Evolutionary conservation across 768 basidiomycete species (phyloP), one percentile per base, ranked within the genome.

Genomic region (Brasilioporus rufonigricans): DNA sequence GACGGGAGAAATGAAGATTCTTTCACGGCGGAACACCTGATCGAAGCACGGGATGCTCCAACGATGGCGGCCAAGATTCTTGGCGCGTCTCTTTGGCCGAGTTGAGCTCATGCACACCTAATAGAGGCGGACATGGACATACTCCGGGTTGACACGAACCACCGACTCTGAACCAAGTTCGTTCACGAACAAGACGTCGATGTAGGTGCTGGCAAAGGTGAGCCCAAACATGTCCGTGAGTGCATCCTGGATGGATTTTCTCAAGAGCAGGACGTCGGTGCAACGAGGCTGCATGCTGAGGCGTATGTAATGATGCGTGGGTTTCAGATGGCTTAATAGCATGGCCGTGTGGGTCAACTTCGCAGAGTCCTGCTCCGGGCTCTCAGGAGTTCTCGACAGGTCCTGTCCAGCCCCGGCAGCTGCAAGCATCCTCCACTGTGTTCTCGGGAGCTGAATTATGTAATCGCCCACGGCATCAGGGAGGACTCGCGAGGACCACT

Each of bases 171-270:
- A 56, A 1, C 61, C 69, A 6, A 36, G 41, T 45, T 63, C 69
- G 48, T 59, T 44, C 10, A 84, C 60, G 76, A 80, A 83, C 18
- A 89, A 69, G 11, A 89, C 66, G 60, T 89, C 87, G 31, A 88
- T 54, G 55, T 84, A 79, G 2, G 74, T 76, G 44, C 76, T 73
- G 1, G 84, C 76, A 10, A 71, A 71, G 4, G 80, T 79, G 38
- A 77, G 55, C 4, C 87, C 86, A 58, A 86, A 85, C 10, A 76
- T 71, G 61, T 82, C 79, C 9, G 71, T 50, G 38, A 88, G 70
- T 0, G 79, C 75, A 27, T 84, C 80, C 61, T 85, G 82, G 21
- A 89, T 64, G 3, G 74, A 54, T 65, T 82, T 85, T 19, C 85
- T 72, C 26, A 87, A 61, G 40, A 68, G 68, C 8, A 86, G 71